Percentiles rank a stretch among this genome's conserved stretches.
Conservation (phyloP, 495 filamentous ascomycete genomes). For the Oidiodendron maius region DNA sequence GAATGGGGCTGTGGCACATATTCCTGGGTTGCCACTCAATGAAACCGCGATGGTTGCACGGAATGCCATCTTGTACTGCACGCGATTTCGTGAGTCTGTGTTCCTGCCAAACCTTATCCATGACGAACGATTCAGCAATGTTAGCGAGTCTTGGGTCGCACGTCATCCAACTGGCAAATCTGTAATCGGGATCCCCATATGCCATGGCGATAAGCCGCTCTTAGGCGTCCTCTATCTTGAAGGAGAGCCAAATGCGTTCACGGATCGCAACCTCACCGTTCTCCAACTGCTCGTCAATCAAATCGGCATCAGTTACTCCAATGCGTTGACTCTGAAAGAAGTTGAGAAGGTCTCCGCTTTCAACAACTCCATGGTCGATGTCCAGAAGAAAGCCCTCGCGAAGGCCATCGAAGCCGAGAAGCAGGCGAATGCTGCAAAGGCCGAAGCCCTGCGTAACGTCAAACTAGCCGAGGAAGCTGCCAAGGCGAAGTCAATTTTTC, state of each 20-base stretch:
- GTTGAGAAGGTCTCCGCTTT: slow-evolving; percentile 72
- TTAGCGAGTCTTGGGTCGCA: slow-evolving; percentile 61
- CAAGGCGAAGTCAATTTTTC: slow-evolving; percentile 85
- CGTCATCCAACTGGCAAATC: slow-evolving; percentile 66
- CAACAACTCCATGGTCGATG: slow-evolving; percentile 81
- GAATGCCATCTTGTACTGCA: slow-evolving; percentile 75
- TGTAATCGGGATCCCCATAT: slow-evolving; percentile 79
- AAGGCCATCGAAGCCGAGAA: slow-evolving; percentile 57
- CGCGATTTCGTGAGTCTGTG: slow-evolving; percentile 77
- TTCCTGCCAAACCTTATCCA: slow-evolving; percentile 77
- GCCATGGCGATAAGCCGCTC: slow-evolving; percentile 66
- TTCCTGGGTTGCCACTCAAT: slow-evolving; percentile 60
- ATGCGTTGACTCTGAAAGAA: slow-evolving; percentile 77
- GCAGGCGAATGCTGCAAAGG: slow-evolving; percentile 57
- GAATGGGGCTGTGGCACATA: slow-evolving; percentile 54
- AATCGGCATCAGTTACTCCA: slow-evolving; percentile 82
- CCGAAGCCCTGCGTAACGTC: slow-evolving; percentile 82
- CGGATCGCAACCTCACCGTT: slow-evolving; percentile 80
- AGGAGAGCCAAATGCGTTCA: slow-evolving; percentile 78
- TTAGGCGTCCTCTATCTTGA: slow-evolving; percentile 83
- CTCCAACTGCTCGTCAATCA: slow-evolving; percentile 84
- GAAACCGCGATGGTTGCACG: slow-evolving; percentile 58
- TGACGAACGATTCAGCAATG: slow-evolving; percentile 83
- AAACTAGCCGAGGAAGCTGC: slow-evolving; percentile 88
- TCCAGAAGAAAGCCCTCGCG: slow-evolving; percentile 75